Evolutionary conservation across 257 asterid species (phyloP).

Genomic region (Handroanthus guayacan): DNA sequence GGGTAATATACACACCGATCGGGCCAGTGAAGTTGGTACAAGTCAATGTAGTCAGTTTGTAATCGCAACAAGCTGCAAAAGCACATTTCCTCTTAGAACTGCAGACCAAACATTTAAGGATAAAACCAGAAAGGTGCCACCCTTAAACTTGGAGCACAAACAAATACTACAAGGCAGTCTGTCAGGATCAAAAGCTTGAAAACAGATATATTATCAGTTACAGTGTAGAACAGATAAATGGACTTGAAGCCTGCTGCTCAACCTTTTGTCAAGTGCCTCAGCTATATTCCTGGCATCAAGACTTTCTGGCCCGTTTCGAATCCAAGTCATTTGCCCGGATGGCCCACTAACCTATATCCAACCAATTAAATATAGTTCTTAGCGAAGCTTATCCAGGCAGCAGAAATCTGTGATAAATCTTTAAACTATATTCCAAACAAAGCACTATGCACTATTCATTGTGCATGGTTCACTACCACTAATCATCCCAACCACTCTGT

Average conservation of each 20-base stretch:
- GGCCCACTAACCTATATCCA: conserved; percentile 85
- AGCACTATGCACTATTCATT: background rate
- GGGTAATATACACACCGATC: conserved; percentile 82
- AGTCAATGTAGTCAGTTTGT: conserved; percentile 77
- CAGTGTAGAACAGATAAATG: conserved; percentile 16
- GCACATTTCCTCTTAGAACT: conserved; percentile 27
- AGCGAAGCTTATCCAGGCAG: conserved; percentile 28
- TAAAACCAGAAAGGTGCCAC: conserved; percentile 1
- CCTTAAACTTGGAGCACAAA: conserved; percentile 16
- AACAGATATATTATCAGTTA: conserved; percentile 5
- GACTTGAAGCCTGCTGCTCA: conserved; percentile 34
- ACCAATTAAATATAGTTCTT: conserved; percentile 28
- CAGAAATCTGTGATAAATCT: conserved; percentile 21
- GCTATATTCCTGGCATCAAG: conserved; percentile 71
- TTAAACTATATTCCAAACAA: conserved; percentile 18
- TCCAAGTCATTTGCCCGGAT: conserved; percentile 96
- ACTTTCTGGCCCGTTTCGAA: conserved; percentile 85
- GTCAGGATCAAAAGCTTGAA: background rate
- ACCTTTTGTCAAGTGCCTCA: conserved; percentile 88
- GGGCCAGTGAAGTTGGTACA: conserved; percentile 99
- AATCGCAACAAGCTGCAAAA: conserved; percentile 74
- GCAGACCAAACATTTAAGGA: conserved; percentile 26
- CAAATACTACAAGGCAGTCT: background rate
- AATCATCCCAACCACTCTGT: conserved; percentile 16
- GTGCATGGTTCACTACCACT: background rate